Conservation (phyloP, 306 rosid genomes). For the Quillaja saponaria region DNA sequence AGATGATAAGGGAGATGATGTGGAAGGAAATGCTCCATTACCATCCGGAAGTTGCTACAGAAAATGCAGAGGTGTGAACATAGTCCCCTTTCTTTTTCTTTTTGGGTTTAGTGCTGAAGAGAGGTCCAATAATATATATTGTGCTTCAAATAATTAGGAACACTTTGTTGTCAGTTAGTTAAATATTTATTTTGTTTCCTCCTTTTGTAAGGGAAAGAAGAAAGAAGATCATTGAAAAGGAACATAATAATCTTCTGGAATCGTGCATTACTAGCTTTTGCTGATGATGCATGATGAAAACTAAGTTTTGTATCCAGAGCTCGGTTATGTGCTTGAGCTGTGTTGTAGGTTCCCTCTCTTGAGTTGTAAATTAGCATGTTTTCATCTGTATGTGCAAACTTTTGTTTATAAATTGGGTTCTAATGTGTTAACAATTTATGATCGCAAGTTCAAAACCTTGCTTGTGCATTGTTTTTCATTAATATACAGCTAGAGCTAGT, state of each 20-base stretch:
- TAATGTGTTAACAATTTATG: constrained; percentile 27
- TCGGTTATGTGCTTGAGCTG: constrained; percentile 40
- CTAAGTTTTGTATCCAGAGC: constrained; percentile 33
- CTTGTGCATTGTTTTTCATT: background rate
- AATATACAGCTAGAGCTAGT: too few relatives aligned
- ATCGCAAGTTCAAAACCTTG: constrained; percentile 1
- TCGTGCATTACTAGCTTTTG: constrained; percentile 32
- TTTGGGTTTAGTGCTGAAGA: constrained; percentile 23
- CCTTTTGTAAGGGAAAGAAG: constrained; percentile 30
- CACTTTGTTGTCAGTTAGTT: constrained; percentile 26
- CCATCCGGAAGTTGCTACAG: constrained; percentile 66
- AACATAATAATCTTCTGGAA: constrained; percentile 33
- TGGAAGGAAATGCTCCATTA: constrained; percentile 86
- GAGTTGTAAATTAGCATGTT: constrained; percentile 51
- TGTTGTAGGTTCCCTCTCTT: constrained; percentile 21
- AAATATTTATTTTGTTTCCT: constrained; percentile 31
- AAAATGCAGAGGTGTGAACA: constrained; percentile 40
- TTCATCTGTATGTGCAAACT: constrained; percentile 37
- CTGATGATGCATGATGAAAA: constrained; percentile 35
- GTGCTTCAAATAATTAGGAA: constrained; percentile 44
- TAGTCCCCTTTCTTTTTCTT: constrained; percentile 29
- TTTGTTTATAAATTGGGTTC: constrained; percentile 39
- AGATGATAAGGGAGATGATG: constrained; percentile 96
- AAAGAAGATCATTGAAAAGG: background rate
- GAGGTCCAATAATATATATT: constrained; percentile 37